These are phyloP conservation scores for Bonia amplexicaulis DNA, from an alignment of 176 grass and related monocot genomes.

Conservation along the genomic window DNA sequence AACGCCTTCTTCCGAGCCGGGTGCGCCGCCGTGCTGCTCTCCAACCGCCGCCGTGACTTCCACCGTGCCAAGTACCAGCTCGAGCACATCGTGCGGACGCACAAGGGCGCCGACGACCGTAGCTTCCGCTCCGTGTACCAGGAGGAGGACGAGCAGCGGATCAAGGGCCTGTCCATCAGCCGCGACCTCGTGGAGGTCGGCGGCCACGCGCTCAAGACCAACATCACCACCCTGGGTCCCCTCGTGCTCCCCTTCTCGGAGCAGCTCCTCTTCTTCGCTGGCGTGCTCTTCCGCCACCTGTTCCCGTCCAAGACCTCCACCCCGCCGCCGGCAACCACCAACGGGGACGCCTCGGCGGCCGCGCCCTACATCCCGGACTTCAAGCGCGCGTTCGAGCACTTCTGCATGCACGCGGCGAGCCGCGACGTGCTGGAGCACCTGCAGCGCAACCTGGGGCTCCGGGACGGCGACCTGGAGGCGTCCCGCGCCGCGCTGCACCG, in stretches of 20 bases:
- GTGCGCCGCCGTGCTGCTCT: constrained; percentile 69
- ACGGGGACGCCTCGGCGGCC: constrained; percentile 16
- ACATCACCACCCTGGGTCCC: constrained; percentile 94
- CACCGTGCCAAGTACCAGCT: constrained; percentile 89
- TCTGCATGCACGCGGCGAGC: constrained; percentile 96
- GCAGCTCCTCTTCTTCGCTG: constrained; percentile 92
- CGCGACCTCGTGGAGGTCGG: constrained; percentile 94
- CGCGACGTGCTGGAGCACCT: constrained; percentile 91
- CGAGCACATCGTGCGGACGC: constrained; percentile 95
- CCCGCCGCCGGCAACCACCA: neutral
- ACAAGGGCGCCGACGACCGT: constrained; percentile 87
- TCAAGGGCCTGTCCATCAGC: constrained; percentile 88
- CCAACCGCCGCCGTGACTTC: constrained; percentile 82
- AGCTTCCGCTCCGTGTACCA: constrained; percentile 91
- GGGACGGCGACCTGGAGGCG: constrained; percentile 67
- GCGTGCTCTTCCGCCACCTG: constrained; percentile 81
- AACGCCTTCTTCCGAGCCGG: constrained; percentile 91
- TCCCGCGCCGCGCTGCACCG: constrained; percentile 88
- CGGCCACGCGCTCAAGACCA: constrained; percentile 89
- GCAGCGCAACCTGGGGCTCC: constrained; percentile 77
- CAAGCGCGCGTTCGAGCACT: constrained; percentile 96
- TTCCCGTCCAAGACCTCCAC: constrained; percentile 56
- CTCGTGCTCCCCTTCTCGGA: constrained; percentile 94
- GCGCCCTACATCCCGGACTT: constrained; percentile 95
- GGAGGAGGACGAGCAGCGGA: constrained; percentile 96